Conservation (phyloP, 257 asterid species). For the Solanum rostratum region DNA sequence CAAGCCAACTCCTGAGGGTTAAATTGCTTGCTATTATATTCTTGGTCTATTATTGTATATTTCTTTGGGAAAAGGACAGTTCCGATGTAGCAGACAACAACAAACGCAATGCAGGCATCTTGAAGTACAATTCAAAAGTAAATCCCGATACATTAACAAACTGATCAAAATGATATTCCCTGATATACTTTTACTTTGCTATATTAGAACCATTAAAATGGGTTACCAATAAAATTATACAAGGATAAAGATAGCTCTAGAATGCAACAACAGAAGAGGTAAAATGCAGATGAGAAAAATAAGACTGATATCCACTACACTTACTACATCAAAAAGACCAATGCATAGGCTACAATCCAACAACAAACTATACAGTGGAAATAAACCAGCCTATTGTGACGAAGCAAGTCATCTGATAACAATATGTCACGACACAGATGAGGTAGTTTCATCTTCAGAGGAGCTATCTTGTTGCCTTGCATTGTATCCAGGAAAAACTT, state of each 20-base stretch:
- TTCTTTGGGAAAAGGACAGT: background rate
- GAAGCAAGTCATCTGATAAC: background rate
- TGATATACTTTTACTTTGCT: background rate
- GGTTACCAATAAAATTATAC: background rate
- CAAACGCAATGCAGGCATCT: background rate
- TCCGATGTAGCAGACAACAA: background rate
- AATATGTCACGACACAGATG: background rate
- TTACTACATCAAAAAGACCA: background rate
- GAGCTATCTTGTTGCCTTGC: background rate
- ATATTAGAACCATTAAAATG: background rate
- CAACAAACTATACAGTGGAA: background rate
- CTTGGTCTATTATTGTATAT: too few relatives aligned
- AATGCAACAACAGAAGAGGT: background rate
- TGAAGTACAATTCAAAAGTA: background rate
- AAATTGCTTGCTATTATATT: background rate
- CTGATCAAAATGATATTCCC: background rate
- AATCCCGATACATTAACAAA: background rate
- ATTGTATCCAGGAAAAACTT: background rate
- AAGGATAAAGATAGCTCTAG: background rate
- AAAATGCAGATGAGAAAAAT: background rate
- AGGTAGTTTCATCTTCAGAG: background rate
- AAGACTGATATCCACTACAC: background rate
- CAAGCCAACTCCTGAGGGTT: too few relatives aligned
- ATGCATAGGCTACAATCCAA: background rate
- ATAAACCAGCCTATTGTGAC: background rate